These are phyloP conservation scores for Rhipidocladum racemiflorum DNA, from an alignment of 176 grass and related monocot genomes.

Conservation along the genomic window DNA sequence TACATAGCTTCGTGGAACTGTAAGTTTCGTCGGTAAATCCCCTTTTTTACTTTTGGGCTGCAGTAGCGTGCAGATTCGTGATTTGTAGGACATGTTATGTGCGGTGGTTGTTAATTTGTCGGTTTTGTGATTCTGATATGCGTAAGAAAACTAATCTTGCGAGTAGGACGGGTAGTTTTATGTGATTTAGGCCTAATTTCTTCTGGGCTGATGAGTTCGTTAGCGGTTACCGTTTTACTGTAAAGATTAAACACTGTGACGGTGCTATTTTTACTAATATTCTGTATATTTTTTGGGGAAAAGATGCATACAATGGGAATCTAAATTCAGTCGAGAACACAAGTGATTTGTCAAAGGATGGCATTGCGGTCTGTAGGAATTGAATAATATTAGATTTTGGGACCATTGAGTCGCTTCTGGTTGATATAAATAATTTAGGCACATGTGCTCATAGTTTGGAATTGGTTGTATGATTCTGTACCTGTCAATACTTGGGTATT, in stretches of 20 bases:
- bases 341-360: neutral
- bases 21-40: conserved; percentile 17
- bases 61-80: neutral
- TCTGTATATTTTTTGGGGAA: neutral
- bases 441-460: neutral
- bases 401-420: neutral
- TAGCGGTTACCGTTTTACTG: neutral
- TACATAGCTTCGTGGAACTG: conserved; percentile 31
- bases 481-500: neutral
- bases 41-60: neutral
- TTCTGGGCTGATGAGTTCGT: neutral
- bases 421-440: neutral
- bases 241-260: neutral
- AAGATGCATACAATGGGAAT: neutral
- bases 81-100: neutral
- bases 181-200: neutral
- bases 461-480: neutral
- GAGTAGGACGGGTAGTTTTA: too few relatives aligned
- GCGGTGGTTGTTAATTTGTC: neutral
- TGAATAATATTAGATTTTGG: neutral
- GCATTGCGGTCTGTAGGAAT: neutral
- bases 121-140: too few relatives aligned
- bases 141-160: neutral
- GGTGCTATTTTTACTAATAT: neutral
- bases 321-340: neutral